Base-by-base conservation (phyloP, 2,329 filamentous ascomycete genomes). In the Talaromyces atroroseus region DNA sequence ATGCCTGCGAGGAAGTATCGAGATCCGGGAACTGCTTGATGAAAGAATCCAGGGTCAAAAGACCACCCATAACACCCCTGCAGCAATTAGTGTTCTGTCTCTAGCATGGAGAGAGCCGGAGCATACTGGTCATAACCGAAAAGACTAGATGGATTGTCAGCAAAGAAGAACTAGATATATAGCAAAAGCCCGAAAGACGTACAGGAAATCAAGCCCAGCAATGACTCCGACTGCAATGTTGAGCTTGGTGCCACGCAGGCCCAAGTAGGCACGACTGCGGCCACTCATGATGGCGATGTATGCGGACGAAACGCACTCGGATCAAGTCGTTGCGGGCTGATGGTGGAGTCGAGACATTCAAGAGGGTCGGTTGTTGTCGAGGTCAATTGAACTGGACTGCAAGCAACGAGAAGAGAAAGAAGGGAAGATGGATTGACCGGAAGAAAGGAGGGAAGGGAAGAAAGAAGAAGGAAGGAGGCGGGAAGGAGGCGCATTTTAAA, bases 141-240 rank as follows among this genome's bases (percentile, higher is more conserved):
- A 11, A 78, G 71, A 44, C 71, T 76, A 61, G 26, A 29, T 8
- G 6, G 8, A 48, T 4, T 11, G 46, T 48, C 20, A 48, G 46
- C 29, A 48, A 47, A 23, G 24, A 60, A 57, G 61, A 46, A 62
- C 57, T 40, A n/a, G 47, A n/a, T 24, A 29, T 5, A 29, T 49
- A 62, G 32, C 12, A 36, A 29, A 10, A 16, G 11, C 32, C n/a
- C n/a, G n/a, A n/a, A n/a, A 16, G 5, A 8, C 66, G 56, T 63
- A 83, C 61, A 88, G 75, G 67, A 89, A 89, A 71, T 89, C 86
- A 50, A 85, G 82, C 65, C 87, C 87, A 57, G 87, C 87, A 64
- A 90, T 81, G n/a, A 84, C 73, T 60, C 84, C 83, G 63, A 90
- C 83, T 54, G 86, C 86, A 70, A 82, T 79, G 75, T 87, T 88